These are phyloP conservation scores for Diaporthe caulivora DNA, from an alignment of 2,329 filamentous ascomycete species.

Conservation along the genomic window DNA sequence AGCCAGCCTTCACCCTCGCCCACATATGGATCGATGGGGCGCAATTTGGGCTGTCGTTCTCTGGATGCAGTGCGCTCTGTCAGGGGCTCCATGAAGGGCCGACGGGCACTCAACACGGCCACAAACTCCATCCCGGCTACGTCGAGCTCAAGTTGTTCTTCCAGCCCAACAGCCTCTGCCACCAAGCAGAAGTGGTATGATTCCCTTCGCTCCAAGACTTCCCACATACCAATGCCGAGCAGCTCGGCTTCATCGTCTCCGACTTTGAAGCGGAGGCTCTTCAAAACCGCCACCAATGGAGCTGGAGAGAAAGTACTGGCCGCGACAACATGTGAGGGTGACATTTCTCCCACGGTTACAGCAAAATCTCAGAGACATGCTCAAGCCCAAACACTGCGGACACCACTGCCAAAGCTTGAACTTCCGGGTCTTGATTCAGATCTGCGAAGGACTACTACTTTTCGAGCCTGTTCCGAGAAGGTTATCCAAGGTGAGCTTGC, in stretches of 20 bases:
- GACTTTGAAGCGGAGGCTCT: slow-evolving; percentile 20
- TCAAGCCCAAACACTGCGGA: slow-evolving; percentile 1
- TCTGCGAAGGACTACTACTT: slow-evolving; percentile 15
- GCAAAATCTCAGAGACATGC: background rate
- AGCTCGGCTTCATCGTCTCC: slow-evolving; percentile 17
- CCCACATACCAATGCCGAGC: slow-evolving; percentile 34
- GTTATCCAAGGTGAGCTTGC: slow-evolving; percentile 14
- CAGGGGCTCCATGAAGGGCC: slow-evolving; percentile 10
- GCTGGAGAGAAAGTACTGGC: background rate
- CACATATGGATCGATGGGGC: slow-evolving; percentile 9
- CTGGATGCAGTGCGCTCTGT: slow-evolving; percentile 35
- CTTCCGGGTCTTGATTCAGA: slow-evolving; percentile 33
- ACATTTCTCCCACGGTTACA: background rate
- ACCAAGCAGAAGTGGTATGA: slow-evolving; percentile 36
- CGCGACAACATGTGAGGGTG: background rate
- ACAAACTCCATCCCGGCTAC: slow-evolving; percentile 22
- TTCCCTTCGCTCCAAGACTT: slow-evolving; percentile 32
- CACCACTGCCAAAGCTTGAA: slow-evolving; percentile 31
- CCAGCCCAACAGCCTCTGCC: slow-evolving; percentile 27
- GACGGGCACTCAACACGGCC: slow-evolving; percentile 22
- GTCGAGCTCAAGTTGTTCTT: slow-evolving; percentile 1
- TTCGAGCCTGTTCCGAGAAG: slow-evolving; percentile 14
- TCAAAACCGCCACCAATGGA: background rate
- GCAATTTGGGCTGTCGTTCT: slow-evolving; percentile 29
- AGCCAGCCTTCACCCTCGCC: background rate